Conservation (phyloP, 176 grass and related monocot genomes). For the Calamus simplicifolius region DNA sequence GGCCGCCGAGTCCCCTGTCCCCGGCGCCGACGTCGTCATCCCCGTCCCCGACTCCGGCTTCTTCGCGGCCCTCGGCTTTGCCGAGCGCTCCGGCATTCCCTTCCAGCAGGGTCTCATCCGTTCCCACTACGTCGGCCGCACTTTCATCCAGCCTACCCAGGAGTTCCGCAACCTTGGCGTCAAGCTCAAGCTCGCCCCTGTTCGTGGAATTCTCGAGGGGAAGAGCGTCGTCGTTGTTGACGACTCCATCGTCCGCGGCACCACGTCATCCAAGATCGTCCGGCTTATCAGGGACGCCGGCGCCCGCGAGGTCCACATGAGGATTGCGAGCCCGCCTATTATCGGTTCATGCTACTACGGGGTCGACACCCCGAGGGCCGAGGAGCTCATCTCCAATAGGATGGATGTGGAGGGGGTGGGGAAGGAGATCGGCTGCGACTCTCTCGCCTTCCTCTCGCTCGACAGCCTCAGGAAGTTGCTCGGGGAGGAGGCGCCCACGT, state of each 20-base stretch:
- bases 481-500: slow-evolving; percentile 44
- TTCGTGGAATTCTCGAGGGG: slow-evolving; percentile 60
- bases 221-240: slow-evolving; percentile 92
- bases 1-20: slow-evolving; percentile 72
- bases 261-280: slow-evolving; percentile 93
- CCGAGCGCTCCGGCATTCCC: slow-evolving; percentile 49
- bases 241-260: slow-evolving; percentile 88
- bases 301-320: slow-evolving; percentile 93
- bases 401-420: slow-evolving; percentile 57
- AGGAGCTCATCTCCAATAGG: slow-evolving; percentile 77
- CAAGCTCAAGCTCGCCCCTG: slow-evolving; percentile 79
- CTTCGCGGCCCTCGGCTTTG: slow-evolving; percentile 77
- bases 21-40: slow-evolving; percentile 78
- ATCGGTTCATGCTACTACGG: slow-evolving; percentile 80
- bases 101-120: slow-evolving; percentile 93
- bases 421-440: slow-evolving; percentile 61
- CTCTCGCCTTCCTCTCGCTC: slow-evolving; percentile 77
- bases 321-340: slow-evolving; percentile 82
- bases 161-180: slow-evolving; percentile 79
- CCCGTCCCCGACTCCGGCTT: slow-evolving; percentile 92
- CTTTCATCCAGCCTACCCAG: slow-evolving; percentile 87
- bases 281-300: slow-evolving; percentile 63
- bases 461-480: slow-evolving; percentile 60
- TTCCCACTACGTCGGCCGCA: slow-evolving; percentile 86
- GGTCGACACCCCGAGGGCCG: slow-evolving; percentile 74